Conservation (phyloP, 208 protist species). For the Wallacemonas sp. region DNA sequence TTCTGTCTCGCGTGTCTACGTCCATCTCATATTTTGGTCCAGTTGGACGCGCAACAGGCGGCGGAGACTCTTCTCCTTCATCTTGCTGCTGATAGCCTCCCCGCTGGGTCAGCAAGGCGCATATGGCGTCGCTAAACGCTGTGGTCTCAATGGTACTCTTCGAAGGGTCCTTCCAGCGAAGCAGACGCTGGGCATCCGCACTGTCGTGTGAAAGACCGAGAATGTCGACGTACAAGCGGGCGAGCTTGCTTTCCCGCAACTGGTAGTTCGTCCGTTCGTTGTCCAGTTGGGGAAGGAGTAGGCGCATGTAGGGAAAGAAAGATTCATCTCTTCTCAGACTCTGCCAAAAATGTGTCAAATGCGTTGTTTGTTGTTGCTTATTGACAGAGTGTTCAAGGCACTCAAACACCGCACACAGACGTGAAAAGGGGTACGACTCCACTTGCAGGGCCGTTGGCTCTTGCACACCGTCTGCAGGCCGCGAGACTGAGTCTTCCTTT, state of each 20-base stretch:
- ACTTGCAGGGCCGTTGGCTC: no score
- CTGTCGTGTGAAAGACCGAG: constrained; percentile 30
- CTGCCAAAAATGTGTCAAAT: constrained; percentile 21
- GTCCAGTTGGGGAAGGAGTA: constrained; percentile 61
- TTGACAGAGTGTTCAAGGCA: constrained; percentile 5
- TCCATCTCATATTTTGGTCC: background rate
- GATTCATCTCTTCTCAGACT: constrained; percentile 19
- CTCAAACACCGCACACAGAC: constrained; percentile 24
- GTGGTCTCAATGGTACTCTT: constrained; percentile 24
- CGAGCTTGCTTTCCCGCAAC: constrained; percentile 61
- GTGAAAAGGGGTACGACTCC: constrained; percentile 10
- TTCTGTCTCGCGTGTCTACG: background rate
- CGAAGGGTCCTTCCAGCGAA: constrained; percentile 53
- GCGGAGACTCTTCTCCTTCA: background rate
- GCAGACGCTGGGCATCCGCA: constrained; percentile 33
- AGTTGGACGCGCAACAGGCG: background rate
- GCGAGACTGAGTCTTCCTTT: no score
- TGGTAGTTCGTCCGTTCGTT: constrained; percentile 40
- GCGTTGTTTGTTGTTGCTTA: constrained; percentile 5
- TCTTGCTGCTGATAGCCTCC: constrained; percentile 21
- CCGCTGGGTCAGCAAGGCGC: constrained; percentile 27
- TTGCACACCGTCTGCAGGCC: no score
- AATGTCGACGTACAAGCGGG: constrained; percentile 56
- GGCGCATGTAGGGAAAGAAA: constrained; percentile 66
- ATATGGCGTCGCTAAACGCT: constrained; percentile 54